Base-by-base conservation (phyloP, 805 yeast genomes). In the Kurtzmaniella cleridarum region DNA sequence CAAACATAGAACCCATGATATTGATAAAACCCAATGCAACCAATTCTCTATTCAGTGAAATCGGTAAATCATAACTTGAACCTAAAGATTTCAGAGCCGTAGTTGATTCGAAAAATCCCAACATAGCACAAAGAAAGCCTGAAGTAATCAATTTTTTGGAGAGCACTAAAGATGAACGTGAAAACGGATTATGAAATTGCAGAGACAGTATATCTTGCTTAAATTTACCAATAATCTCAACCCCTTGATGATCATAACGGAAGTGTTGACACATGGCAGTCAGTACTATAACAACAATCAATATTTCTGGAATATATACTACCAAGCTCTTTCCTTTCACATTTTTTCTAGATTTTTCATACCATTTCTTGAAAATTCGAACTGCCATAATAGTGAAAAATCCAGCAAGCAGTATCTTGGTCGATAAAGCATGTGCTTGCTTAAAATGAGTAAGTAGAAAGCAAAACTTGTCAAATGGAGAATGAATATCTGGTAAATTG, bases 31-130 rank as follows among this genome's bases (percentile, higher is more conserved):
- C 98, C 24, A 91, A 66, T 0, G 97, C 97, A 3, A 93, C 90
- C 31, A 91, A 64, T 56, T 91, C 98, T 43, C 97, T 75, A 58
- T 93, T 90, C 13, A 95, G 78, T 0, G 95, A 85, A 9, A 89
- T 76, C 0, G 87, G 81, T 27, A 76, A 55, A 45, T 85, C 83
- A 45, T 78, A 79, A n/a, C 73, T 68, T 1, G 90, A 73, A 1
- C 95, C 93, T 20, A 93, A 64, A 0, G 95, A 76, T 58, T 93
- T 87, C 14, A 90, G 84, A 0, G 97, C 96, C 0, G 96, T 89
- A 0, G 96, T 85, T 6, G 95, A 82, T 57, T 91, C 97, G 50
- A 91, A 85, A 54, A 91, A 88, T 0, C 98, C 98, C 28, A 91
- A 64, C 54, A 88, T 75, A 0, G 96, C 95, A 44, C 86, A 78